A percentile compares a stretch with the other conserved stretches of the same genome.
phyloP scores from a whole-genome alignment of 345 rosid species.

The Lumnitzera racemosa region DNA sequence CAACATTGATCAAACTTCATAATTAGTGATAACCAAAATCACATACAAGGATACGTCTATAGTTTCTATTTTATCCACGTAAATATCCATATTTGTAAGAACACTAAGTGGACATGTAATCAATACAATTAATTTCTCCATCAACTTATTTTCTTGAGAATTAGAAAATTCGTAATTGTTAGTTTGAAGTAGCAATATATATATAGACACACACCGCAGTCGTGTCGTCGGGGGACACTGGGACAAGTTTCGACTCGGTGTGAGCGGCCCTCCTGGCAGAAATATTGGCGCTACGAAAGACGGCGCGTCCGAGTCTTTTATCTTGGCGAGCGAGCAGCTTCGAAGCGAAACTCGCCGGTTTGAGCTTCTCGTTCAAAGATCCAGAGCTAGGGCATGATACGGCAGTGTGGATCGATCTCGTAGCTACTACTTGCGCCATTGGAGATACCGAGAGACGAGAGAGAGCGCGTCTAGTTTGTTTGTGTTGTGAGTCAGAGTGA shows the following conservation, averaged over 20 bases:
- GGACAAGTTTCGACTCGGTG: slow-evolving; percentile 53
- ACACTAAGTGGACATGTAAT: too few species aligned
- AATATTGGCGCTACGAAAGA: slow-evolving; percentile 25
- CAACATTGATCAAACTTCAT: too few species aligned
- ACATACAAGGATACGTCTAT: too few species aligned
- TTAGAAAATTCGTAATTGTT: too few species aligned
- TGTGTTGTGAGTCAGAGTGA: background rate
- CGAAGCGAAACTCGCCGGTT: slow-evolving; percentile 42
- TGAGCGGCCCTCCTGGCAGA: slow-evolving; percentile 43
- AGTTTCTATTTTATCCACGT: too few species aligned
- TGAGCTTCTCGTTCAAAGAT: slow-evolving; percentile 45
- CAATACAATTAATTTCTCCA: too few species aligned
- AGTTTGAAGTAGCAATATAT: too few species aligned
- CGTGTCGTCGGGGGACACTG: slow-evolving; percentile 62
- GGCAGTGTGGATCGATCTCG: slow-evolving; percentile 54
- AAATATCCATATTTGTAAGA: too few species aligned
- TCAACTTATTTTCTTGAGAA: too few species aligned
- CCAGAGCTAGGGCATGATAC: slow-evolving; percentile 32
- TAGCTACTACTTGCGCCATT: slow-evolving; percentile 84
- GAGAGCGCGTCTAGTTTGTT: background rate
- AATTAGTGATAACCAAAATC: too few species aligned
- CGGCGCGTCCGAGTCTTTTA: slow-evolving; percentile 17
- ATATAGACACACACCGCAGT: slow-evolving; percentile 24
- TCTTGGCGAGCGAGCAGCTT: slow-evolving; percentile 26
- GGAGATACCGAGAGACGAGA: background rate